phyloP scores from a whole-genome alignment of 257 asterid species.

The Jaltomata sinuosa region DNA sequence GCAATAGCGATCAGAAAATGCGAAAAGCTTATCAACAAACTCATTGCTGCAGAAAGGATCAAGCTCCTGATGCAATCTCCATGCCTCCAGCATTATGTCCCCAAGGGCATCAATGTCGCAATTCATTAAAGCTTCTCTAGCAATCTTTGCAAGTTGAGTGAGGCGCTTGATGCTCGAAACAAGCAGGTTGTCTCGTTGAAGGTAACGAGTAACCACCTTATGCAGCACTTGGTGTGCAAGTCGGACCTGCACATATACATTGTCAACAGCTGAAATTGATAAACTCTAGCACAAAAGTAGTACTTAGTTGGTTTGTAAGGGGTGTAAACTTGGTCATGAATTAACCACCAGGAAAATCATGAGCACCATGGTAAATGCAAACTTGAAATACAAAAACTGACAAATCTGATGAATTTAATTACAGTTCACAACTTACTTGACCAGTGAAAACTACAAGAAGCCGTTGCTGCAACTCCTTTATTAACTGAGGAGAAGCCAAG shows the following conservation, averaged over 20 bases:
- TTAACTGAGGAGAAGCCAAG: constrained; percentile 59
- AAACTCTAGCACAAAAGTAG: neutral
- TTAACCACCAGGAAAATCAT: neutral
- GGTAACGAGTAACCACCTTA: constrained; percentile 87
- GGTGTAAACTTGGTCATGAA: neutral
- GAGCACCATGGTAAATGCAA: neutral
- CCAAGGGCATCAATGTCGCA: constrained; percentile 70
- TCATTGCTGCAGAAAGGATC: constrained; percentile 94
- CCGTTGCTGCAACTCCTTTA: constrained; percentile 62
- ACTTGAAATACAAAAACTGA: neutral
- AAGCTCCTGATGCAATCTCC: constrained; percentile 98
- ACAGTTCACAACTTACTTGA: constrained; percentile 41
- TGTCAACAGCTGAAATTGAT: neutral
- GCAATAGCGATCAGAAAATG: constrained; percentile 53
- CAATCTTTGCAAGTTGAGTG: constrained; percentile 72
- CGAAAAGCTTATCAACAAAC: constrained; percentile 69
- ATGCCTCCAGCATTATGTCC: constrained; percentile 65
- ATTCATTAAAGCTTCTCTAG: constrained; percentile 92
- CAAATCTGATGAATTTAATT: neutral
- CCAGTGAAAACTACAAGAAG: constrained; percentile 89
- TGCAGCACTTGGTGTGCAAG: constrained; percentile 92
- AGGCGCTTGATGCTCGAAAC: constrained; percentile 88
- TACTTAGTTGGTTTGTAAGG: neutral
- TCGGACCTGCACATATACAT: constrained; percentile 58
- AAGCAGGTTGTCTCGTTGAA: constrained; percentile 81